Evolutionary conservation across 305 asterid species (phyloP).

Genomic region (Stenogyne calaminthoides): DNA sequence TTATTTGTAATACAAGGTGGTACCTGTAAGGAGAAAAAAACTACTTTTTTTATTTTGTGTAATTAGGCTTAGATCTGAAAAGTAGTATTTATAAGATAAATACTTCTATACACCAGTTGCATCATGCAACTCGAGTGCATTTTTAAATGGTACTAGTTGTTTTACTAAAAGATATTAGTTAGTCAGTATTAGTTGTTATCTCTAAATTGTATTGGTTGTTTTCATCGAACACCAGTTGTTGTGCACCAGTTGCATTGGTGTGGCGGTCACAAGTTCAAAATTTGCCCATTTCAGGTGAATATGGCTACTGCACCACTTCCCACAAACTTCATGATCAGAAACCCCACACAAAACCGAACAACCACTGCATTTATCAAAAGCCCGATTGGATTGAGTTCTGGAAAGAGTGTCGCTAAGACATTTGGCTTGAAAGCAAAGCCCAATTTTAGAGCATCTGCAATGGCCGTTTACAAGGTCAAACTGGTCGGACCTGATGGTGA

Average conservation of each 20-base stretch:
- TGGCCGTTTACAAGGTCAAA: slow-evolving; percentile 81
- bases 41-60: background rate
- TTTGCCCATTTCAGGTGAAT: slow-evolving; percentile 38
- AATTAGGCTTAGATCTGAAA: background rate
- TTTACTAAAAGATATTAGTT: too few relatives aligned
- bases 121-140: too few relatives aligned
- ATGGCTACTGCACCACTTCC: slow-evolving; percentile 66
- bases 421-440: slow-evolving; percentile 65
- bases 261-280: background rate
- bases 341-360: slow-evolving; percentile 38
- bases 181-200: too few relatives aligned
- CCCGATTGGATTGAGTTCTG: slow-evolving; percentile 49
- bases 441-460: slow-evolving; percentile 50
- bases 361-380: slow-evolving; percentile 42
- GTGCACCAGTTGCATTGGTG: too few relatives aligned
- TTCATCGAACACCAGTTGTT: too few relatives aligned
- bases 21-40: too few relatives aligned
- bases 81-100: background rate
- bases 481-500: slow-evolving; percentile 67
- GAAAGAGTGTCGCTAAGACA: slow-evolving; percentile 45
- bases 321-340: slow-evolving; percentile 42
- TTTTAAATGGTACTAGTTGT: too few relatives aligned
- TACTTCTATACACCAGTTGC: too few relatives aligned
- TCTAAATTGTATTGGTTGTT: too few relatives aligned
- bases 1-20: background rate